Conservation (phyloP, 495 filamentous ascomycete genomes). For the Penicillium angulare region DNA sequence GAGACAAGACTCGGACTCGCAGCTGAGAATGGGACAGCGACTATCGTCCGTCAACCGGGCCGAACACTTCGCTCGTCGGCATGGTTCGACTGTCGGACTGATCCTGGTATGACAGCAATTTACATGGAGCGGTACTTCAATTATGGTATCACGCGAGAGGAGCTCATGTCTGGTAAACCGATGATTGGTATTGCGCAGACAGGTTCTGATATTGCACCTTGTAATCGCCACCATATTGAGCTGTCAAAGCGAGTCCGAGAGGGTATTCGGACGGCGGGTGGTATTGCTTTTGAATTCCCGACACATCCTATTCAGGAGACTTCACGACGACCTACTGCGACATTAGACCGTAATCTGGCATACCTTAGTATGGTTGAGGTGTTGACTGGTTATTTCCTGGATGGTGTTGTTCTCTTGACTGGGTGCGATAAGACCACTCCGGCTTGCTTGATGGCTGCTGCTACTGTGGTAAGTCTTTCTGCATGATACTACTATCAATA, state of each 20-base stretch:
- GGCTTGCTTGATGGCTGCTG: constrained; percentile 55
- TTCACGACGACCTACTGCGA: constrained; percentile 48
- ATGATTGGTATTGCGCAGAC: constrained; percentile 58
- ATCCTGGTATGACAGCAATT: constrained; percentile 50
- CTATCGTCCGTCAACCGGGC: constrained; percentile 17
- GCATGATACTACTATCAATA: not conserved
- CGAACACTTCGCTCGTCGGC: constrained; percentile 44
- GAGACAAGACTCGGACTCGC: constrained; percentile 20
- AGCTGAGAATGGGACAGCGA: not conserved
- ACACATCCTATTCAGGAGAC: constrained; percentile 58
- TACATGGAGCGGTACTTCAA: constrained; percentile 58
- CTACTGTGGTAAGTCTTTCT: constrained; percentile 45
- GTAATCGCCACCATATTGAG: constrained; percentile 53
- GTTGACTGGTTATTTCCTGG: constrained; percentile 51
- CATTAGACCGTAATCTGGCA: constrained; percentile 53
- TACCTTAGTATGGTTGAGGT: constrained; percentile 54
- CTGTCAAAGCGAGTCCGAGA: constrained; percentile 53
- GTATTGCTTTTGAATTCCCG: constrained; percentile 56
- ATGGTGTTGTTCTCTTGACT: constrained; percentile 54
- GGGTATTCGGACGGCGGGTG: constrained; percentile 52
- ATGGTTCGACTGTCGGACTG: constrained; percentile 47
- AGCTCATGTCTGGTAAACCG: constrained; percentile 54
- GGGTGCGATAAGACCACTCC: constrained; percentile 61
- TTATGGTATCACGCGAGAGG: constrained; percentile 53
- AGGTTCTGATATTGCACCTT: constrained; percentile 53